Percentiles rank a stretch among this genome's conserved stretches.
Conservation (phyloP, 75 land plant genomes). For the Pseudotsuga menziesii region DNA sequence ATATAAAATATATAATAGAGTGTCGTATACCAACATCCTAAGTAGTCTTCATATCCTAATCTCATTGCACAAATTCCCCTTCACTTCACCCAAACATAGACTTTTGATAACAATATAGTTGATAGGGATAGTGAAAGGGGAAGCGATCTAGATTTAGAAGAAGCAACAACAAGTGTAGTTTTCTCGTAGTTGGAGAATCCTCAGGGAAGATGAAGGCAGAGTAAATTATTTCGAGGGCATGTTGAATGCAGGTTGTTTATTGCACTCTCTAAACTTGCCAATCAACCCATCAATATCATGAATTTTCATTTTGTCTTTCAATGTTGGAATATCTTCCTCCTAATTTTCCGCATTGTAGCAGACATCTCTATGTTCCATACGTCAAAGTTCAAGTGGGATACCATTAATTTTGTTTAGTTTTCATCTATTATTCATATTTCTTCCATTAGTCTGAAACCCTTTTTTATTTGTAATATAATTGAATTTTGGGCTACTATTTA, state of each 20-base stretch:
- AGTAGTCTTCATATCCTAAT: too few species aligned
- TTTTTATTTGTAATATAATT: background rate
- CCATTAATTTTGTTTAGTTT: background rate
- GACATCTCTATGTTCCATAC: background rate
- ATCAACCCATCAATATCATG: background rate
- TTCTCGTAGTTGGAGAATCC: slow-evolving; percentile 51
- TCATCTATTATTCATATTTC: background rate
- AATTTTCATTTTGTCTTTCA: background rate
- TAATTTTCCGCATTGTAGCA: background rate
- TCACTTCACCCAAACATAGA: background rate
- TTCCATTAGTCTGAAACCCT: background rate
- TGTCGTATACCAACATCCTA: too few species aligned
- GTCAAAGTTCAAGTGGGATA: background rate
- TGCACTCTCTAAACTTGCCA: background rate
- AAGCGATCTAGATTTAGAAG: slow-evolving; percentile 16
- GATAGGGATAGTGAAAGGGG: background rate
- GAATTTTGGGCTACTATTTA: too few species aligned
- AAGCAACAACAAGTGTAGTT: slow-evolving; percentile 31
- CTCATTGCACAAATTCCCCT: slow-evolving; percentile 9
- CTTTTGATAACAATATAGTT: background rate
- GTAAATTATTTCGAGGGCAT: background rate
- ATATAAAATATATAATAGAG: too few species aligned
- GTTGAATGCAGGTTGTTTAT: background rate
- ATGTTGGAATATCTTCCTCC: background rate
- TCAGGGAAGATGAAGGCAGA: slow-evolving; percentile 26